Base-by-base conservation (phyloP, 306 rosid genomes). In the Prunus kanzakura region DNA sequence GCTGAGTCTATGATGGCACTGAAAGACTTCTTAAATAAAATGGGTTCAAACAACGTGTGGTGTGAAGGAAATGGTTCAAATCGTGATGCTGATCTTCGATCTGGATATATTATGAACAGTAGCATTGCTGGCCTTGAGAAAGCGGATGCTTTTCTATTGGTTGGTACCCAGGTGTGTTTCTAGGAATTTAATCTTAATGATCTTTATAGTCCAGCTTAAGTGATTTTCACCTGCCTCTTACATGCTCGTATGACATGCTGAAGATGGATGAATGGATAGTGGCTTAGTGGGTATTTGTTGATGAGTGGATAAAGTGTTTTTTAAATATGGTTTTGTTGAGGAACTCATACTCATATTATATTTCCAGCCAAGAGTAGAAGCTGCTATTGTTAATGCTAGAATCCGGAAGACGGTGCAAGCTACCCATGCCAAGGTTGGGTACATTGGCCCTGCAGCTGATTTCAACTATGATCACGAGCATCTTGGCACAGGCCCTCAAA, bases 311-410 rank as follows among this genome's bases (percentile, higher is more conserved):
- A 57, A 0, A 19, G 11, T 57, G 15, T 78, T 60, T 81, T 78
- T 58, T 71, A 60, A 41, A 35, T 8, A 35, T 80, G 43, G 58
- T 75, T 51, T 20, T 56, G 19, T 65, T 64, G 69, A 65, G 27
- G 15, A 67, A 60, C n/a, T 82, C 82, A 71, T 62, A 19, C 46
- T 79, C 27, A 14, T 74, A 81, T 58, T 76, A 69, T 81, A 80
- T 82, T 81, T 84, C 81, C 89, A 96, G 99, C 98, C 99, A 78
- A 88, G 98, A 57, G 93, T 91, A 49, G 99, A 96, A 91, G 99
- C 99, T 80, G 98, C 99, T 45, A 91, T 96, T 89, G 92, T 96
- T 74, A 96, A 96, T 89, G 98, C 99, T 67, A 89, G 98, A 90
- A 96, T 96, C 73, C 88, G 84, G 69, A 96, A 96, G 87, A 81